phyloP scores from a whole-genome alignment of 2,329 filamentous ascomycete genomes.

The Penicillium vulpinum region DNA sequence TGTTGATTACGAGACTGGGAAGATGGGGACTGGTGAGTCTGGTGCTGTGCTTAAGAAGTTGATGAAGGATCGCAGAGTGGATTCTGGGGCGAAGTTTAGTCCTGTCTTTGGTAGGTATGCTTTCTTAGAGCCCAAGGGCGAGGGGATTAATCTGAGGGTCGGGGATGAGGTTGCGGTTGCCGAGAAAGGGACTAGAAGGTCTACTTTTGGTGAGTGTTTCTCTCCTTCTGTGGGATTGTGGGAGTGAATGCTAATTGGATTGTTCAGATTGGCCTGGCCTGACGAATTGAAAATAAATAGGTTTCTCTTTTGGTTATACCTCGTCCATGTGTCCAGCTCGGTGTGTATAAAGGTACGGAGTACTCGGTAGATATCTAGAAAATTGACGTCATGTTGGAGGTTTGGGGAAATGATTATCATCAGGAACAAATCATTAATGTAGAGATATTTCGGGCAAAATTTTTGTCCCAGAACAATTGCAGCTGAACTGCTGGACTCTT shows the following conservation, averaged over 20 bases:
- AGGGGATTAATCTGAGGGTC: conserved; percentile 48
- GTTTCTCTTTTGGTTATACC: not conserved
- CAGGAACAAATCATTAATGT: no score
- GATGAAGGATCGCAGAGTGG: conserved; percentile 69
- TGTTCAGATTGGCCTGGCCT: conserved; percentile 38
- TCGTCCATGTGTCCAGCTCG: no score
- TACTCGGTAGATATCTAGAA: not conserved
- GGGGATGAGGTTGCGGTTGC: conserved; percentile 59
- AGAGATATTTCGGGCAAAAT: not conserved
- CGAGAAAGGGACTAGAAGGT: conserved; percentile 52
- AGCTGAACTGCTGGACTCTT: no score
- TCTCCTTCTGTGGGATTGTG: not conserved
- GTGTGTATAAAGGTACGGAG: no score
- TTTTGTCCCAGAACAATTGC: not conserved
- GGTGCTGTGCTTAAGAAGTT: conserved; percentile 69
- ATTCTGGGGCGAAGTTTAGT: conserved; percentile 65
- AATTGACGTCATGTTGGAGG: not conserved
- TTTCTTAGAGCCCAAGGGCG: conserved; percentile 52
- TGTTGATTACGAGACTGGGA: conserved; percentile 68
- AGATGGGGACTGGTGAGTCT: conserved; percentile 55
- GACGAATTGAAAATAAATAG: conserved; percentile 17
- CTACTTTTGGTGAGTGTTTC: conserved; percentile 53
- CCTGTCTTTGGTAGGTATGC: conserved; percentile 74
- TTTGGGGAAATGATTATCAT: no score
- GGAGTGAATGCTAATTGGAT: conserved; percentile 7